Percentiles rank a stretch among this genome's conserved stretches.
These are phyloP conservation scores for Penicillium riverlandense DNA, from an alignment of 495 filamentous ascomycete species.

Conservation along the genomic window DNA sequence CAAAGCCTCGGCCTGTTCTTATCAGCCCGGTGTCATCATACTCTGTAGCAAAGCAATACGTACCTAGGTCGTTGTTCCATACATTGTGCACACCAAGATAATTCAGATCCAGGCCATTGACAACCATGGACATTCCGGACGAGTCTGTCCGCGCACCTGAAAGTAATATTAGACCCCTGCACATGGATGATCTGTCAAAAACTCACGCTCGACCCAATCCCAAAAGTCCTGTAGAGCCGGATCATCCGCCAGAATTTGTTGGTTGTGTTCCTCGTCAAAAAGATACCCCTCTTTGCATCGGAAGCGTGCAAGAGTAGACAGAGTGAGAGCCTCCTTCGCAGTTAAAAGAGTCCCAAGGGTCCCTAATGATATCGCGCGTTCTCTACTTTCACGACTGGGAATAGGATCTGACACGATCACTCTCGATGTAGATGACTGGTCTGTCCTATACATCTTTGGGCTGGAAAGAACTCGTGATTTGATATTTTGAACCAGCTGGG, in stretches of 20 bases:
- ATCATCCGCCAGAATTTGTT: conserved; percentile 60
- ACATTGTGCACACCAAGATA: conserved; percentile 77
- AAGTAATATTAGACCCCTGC: conserved; percentile 11
- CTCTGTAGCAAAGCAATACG: conserved; percentile 2
- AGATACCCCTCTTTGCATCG: conserved; percentile 69
- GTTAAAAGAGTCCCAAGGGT: conserved; percentile 17
- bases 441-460: conserved; percentile 4
- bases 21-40: background rate
- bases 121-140: conserved; percentile 62
- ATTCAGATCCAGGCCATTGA: conserved; percentile 68
- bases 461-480: conserved; percentile 17
- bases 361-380: conserved; percentile 26
- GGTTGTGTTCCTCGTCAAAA: conserved; percentile 65
- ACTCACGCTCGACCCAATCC: conserved; percentile 66
- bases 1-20: conserved; percentile 28
- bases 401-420: conserved; percentile 14
- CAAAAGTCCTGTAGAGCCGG: conserved; percentile 70
- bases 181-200: background rate
- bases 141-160: conserved; percentile 60
- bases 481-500: conserved; percentile 23
- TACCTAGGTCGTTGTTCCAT: conserved; percentile 72
- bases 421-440: conserved; percentile 3
- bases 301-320: conserved; percentile 37
- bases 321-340: conserved; percentile 35
- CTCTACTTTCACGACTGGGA: conserved; percentile 39